Evolutionary conservation across 2,329 filamentous ascomycete species (phyloP), one percentile per base, ranked within the genome.

Genomic region (Polychaeton citri): DNA sequence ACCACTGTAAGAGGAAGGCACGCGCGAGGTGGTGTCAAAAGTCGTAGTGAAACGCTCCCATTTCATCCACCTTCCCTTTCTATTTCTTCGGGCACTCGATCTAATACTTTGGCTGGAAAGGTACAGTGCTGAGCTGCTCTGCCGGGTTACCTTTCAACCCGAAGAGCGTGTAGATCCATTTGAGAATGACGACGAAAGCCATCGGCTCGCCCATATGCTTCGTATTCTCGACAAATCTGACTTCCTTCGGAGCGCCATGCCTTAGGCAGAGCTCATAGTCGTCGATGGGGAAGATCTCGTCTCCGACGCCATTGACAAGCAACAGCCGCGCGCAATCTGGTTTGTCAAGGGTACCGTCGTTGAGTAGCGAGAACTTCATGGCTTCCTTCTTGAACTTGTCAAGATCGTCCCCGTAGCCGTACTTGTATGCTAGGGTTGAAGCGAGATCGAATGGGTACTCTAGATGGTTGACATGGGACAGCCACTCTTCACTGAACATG

Each of bases 231-330:
- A 69, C 59, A 38, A 69, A 66, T 17, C 59, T 54, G 30, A 57
- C 69, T 46, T 70, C 63, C 54, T 76, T 76, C 2, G 68, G 63
- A 15, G 56, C 48, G 0, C 70, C 72, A 49, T 69, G 64, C 26
- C 65, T 58, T 32, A 75, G 45, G 18, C 68, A 67, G 28, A 75
- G 51, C 43, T 71, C 69, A 38, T 71, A 69, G 45, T 76, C 72
- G 45, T 76, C 72, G 32, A 76, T 70, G 0, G 72, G 72, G 52
- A 76, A 76, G 33, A 76, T 74, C 57, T 74, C 71, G 47, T 76
- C 72, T 19, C 69, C 62, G 2, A 65, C 68, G 0, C 72, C 68
- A 44, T 76, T 76, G 6, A 76, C 71, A 5, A 76, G 55, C 24
- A 76, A 48, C 36, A 74, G 47, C 19, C 62, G 57, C 17, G 65